phyloP scores from a whole-genome alignment of 441 rosid genomes.

The Corymbia calophylla region DNA sequence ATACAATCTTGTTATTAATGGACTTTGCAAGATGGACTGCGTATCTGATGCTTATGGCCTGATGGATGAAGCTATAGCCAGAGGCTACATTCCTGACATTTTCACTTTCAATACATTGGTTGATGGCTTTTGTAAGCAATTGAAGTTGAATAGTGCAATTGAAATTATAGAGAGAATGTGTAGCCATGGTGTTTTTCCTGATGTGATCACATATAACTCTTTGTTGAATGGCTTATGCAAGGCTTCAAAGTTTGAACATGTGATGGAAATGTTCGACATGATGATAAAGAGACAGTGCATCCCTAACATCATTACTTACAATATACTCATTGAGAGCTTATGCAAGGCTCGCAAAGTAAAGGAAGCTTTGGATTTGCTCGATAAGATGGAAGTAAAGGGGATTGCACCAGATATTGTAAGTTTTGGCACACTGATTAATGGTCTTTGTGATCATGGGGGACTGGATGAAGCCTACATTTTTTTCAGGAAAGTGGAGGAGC shows the following conservation, averaged over 20 bases:
- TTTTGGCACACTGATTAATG: conserved; percentile 61
- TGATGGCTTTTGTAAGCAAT: conserved; percentile 72
- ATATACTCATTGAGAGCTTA: conserved; percentile 75
- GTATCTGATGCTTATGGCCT: conserved; percentile 71
- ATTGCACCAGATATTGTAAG: conserved; percentile 59
- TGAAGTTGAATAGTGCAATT: conserved; percentile 68
- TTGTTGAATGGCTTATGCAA: conserved; percentile 90
- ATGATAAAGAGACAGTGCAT: conserved; percentile 67
- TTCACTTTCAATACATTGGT: conserved; percentile 88
- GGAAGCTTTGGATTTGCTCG: conserved; percentile 59
- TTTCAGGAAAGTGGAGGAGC: conserved; percentile 52
- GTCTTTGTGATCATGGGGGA: conserved; percentile 59
- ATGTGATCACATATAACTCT: conserved; percentile 82
- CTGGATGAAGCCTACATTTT: conserved; percentile 58
- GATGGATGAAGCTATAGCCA: conserved; percentile 54
- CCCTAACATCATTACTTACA: conserved; percentile 77
- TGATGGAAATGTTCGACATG: conserved; percentile 59
- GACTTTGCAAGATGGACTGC: conserved; percentile 93
- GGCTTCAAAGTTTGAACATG: conserved; percentile 66
- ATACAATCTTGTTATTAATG: conserved; percentile 71
- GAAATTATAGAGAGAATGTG: conserved; percentile 63
- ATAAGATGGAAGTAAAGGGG: conserved; percentile 47
- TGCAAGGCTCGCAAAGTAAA: conserved; percentile 60
- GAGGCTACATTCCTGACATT: conserved; percentile 73
- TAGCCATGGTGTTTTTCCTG: conserved; percentile 61